Evolutionary conservation across 2,329 filamentous ascomycete species (phyloP), one percentile per base, ranked within the genome.

Genomic region (Clonostachys sp.): DNA sequence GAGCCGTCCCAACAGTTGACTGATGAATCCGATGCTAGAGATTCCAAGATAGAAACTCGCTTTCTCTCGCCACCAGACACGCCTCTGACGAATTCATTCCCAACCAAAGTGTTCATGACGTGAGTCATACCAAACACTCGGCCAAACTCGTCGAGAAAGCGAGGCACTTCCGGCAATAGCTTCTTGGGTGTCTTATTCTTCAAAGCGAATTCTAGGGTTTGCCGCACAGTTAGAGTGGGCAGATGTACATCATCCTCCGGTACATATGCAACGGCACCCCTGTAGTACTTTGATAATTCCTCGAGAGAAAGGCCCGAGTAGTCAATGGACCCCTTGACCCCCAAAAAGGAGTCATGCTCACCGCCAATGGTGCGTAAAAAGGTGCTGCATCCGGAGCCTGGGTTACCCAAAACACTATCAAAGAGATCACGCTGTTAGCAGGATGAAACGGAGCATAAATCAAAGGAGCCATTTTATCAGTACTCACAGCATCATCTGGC

Each of bases 1-100:
- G 71, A 72, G 35, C 16, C 44, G 2, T n/a, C 42, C 42, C 42
- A 44, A 16, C 17, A 17, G 13, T 34, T 44, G 18, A 44, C 42
- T 6, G 42, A 77, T 0, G 80, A 78, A 34, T 74, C 71, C 13
- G 84, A 84, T 12, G 90, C 71, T 50, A 86, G 77, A 53, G 87
- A 89, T 65, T 94, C 89, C 2, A 86, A 87, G 51, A 94, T 90
- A 41, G 83, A 87, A 6, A 94, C 89, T 61, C 90, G 83, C 69
- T 94, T 91, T 47, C 84, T 74, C 61, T 89, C 85, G 39, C 85
- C 85, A 20, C 85, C 85, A 9, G 78, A 84, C 1, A 88, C 78
- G 44, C 88, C 88, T 2, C 86, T 81, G 12, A 90, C 75, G 41
- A 86, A 81, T 54, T 89, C 85, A 50, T 89, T 83, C 7, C 87